Evolutionary conservation across 169 alveolate species (phyloP).

Genomic region (Pseudocohnilembus persalinus): DNA sequence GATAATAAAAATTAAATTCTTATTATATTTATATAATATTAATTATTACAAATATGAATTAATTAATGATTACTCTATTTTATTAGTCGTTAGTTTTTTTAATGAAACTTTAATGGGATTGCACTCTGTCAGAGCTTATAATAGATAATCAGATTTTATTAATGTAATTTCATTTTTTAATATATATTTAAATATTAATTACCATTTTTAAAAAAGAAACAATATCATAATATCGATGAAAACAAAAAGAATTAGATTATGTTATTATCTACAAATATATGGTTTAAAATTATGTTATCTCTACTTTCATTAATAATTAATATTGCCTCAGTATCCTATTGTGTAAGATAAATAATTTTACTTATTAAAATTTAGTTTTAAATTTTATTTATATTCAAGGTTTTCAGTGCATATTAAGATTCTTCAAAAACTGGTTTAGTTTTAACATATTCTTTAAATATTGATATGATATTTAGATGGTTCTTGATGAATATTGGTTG

Average conservation of each 20-base stretch:
- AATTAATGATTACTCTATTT: too few relatives aligned
- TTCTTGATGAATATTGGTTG: slow-evolving; percentile 8
- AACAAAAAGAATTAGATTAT: slow-evolving; percentile 32
- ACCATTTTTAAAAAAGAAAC: neutral
- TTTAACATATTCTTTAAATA: slow-evolving; percentile 23
- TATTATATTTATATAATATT: too few relatives aligned
- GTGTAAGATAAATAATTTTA: neutral
- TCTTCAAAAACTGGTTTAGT: slow-evolving; percentile 43
- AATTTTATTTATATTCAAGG: neutral
- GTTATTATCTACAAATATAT: slow-evolving; percentile 12
- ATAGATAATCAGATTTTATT: slow-evolving; percentile 14
- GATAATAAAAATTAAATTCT: too few relatives aligned
- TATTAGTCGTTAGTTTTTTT: slow-evolving; percentile 48
- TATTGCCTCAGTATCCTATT: slow-evolving; percentile 26
- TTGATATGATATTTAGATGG: slow-evolving; percentile 16
- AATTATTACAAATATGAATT: too few relatives aligned
- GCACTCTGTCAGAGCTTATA: slow-evolving; percentile 72
- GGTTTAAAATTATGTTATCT: slow-evolving; percentile 28
- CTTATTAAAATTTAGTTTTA: too few relatives aligned
- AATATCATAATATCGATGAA: slow-evolving; percentile 28
- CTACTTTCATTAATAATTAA: slow-evolving; percentile 27
- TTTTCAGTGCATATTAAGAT: neutral
- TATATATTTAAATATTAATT: neutral
- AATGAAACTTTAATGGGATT: slow-evolving; percentile 77
- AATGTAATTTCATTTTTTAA: neutral